phyloP scores from a whole-genome alignment of 1,139 yeast genomes.

The Lodderomyces beijingensis region DNA sequence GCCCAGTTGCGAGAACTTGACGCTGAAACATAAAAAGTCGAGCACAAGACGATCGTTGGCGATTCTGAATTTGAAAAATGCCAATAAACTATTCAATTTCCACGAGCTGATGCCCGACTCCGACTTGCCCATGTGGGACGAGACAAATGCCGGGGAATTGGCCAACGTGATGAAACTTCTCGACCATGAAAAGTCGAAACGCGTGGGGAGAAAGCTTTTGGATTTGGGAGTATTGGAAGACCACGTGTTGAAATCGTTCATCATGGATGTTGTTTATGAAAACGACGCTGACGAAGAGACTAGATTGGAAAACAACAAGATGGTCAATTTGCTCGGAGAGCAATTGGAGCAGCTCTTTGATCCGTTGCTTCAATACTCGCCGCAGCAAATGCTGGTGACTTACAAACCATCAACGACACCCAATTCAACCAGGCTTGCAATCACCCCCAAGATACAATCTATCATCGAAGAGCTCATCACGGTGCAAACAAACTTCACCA shows the following conservation, averaged over 20 bases:
- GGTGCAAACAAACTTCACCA: conserved; percentile 71
- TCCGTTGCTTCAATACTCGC: conserved; percentile 86
- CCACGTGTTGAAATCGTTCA: conserved; percentile 49
- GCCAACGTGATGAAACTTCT: conserved; percentile 61
- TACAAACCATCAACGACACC: conserved; percentile 44
- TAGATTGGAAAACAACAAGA: conserved; percentile 48
- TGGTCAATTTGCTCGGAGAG: conserved; percentile 74
- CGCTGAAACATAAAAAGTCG: conserved; percentile 45
- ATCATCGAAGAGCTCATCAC: conserved; percentile 63
- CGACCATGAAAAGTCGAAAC: conserved; percentile 42
- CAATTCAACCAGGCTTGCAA: conserved; percentile 5
- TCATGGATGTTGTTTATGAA: conserved; percentile 73
- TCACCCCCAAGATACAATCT: conserved; percentile 23
- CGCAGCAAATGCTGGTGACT: conserved; percentile 71
- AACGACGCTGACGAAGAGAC: conserved; percentile 27
- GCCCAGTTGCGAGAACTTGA: conserved; percentile 73
- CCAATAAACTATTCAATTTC: conserved; percentile 46
- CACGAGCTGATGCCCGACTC: conserved; percentile 19
- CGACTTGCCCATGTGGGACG: conserved; percentile 48
- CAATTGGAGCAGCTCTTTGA: conserved; percentile 83
- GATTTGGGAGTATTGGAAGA: conserved; percentile 58
- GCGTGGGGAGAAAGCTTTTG: conserved; percentile 50
- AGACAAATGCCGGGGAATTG: conserved; percentile 72
- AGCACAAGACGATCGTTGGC: conserved; percentile 75
- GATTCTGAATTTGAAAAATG: conserved; percentile 65